Percentiles rank a stretch among this genome's conserved stretches.
These are phyloP conservation scores for Tuber indicum DNA, from an alignment of 495 filamentous ascomycete genomes.

Conservation along the genomic window DNA sequence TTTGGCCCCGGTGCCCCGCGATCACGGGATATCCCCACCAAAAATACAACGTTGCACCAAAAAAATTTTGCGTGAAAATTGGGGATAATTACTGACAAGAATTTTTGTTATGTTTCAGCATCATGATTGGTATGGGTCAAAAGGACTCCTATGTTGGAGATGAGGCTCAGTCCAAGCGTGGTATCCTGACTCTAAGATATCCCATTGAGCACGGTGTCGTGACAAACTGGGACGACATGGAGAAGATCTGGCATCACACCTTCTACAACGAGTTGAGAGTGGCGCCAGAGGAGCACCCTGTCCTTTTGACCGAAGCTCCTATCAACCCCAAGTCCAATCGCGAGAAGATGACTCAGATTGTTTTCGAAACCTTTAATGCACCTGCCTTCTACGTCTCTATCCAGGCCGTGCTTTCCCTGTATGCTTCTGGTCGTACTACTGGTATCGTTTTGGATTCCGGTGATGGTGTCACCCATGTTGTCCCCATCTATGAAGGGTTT, in stretches of 20 bases:
- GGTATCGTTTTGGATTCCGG: constrained; percentile 93
- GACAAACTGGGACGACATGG: constrained; percentile 99
- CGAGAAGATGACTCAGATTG: constrained; percentile 92
- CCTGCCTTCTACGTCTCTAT: constrained; percentile 95
- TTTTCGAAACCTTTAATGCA: constrained; percentile 99
- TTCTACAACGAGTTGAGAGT: constrained; percentile 90
- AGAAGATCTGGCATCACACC: constrained; percentile 92
- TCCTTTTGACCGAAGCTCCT: constrained; percentile 92
- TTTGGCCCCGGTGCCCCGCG: constrained; percentile 16
- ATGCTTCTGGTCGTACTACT: constrained; percentile 92
- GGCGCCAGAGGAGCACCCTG: constrained; percentile 96
- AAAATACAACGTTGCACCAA: constrained; percentile 6
- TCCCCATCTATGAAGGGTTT: constrained; percentile 97
- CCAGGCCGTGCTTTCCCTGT: constrained; percentile 92
- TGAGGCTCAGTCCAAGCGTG: constrained; percentile 84
- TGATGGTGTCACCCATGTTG: constrained; percentile 94
- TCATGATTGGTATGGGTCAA: constrained; percentile 99
- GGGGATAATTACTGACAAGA: constrained; percentile 16
- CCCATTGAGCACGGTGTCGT: constrained; percentile 97
- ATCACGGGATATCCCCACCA: constrained; percentile 14
- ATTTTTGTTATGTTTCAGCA: constrained; percentile 52
- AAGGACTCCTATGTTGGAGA: constrained; percentile 99
- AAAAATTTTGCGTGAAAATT: constrained; percentile 22
- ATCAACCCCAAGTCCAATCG: constrained; percentile 94
- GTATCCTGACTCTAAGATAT: constrained; percentile 88